Conservation (phyloP, 1,139 yeast species). For the Sugiyamaella japonica region DNA sequence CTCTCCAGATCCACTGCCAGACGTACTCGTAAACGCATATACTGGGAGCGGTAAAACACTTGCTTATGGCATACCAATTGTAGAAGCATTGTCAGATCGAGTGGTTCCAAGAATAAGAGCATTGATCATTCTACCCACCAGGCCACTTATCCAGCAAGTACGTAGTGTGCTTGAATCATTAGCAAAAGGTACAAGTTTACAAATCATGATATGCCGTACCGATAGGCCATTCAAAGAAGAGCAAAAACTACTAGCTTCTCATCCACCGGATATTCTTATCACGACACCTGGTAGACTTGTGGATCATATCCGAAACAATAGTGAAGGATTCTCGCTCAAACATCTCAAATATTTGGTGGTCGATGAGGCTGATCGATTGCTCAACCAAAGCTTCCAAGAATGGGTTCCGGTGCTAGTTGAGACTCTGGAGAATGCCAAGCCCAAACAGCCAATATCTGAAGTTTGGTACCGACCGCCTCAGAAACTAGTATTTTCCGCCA, state of each 20-base stretch:
- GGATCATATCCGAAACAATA: conserved; percentile 62
- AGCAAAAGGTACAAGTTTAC: conserved; percentile 65
- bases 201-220: conserved; percentile 50
- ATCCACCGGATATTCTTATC: conserved; percentile 75
- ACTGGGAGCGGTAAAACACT: conserved; percentile 97
- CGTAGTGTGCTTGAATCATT: conserved; percentile 59
- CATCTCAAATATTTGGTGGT: conserved; percentile 70
- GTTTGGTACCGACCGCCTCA: conserved; percentile 40
- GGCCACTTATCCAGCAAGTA: conserved; percentile 83
- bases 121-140: conserved; percentile 83
- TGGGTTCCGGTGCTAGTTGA: conserved; percentile 76
- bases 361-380: conserved; percentile 92
- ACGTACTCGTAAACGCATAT: conserved; percentile 84
- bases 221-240: conserved; percentile 71
- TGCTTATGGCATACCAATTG: conserved; percentile 82
- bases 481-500: conserved; percentile 87
- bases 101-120: conserved; percentile 76
- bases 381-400: conserved; percentile 89
- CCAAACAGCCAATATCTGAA: conserved; percentile 20
- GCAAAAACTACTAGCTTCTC: conserved; percentile 46
- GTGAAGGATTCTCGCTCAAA: conserved; percentile 42
- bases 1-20: conserved; percentile 55
- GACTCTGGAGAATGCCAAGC: conserved; percentile 43
- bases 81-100: conserved; percentile 63
- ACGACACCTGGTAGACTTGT: conserved; percentile 94